Evolutionary conservation across 208 protist species (phyloP).

Genomic region (Endotrypanum monterogeii): DNA sequence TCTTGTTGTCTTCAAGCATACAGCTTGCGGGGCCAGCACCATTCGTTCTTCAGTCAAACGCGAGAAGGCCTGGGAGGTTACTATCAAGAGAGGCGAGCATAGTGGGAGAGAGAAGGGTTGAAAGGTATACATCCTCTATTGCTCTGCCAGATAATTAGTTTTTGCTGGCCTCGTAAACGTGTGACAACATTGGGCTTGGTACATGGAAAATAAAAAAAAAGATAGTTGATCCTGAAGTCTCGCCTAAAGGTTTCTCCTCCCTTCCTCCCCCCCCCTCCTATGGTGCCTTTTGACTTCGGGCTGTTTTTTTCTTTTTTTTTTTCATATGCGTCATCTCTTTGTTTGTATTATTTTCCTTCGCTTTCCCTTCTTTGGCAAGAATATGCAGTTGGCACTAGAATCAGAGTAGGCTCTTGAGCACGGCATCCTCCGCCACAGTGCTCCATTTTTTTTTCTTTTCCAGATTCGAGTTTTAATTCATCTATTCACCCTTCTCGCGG

Average conservation of each 20-base stretch:
- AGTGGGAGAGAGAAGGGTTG: not conserved
- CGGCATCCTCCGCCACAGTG: not conserved
- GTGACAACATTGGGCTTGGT: not conserved
- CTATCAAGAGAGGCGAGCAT: not conserved
- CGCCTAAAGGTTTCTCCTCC: not conserved
- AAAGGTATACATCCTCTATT: not conserved
- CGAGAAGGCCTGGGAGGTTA: not conserved
- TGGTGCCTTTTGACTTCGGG: not conserved
- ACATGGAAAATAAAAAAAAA: conserved; percentile 2
- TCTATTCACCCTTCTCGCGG: not conserved
- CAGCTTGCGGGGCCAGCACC: no score
- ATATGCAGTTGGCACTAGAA: not conserved
- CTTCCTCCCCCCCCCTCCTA: not conserved
- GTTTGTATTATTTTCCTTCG: not conserved
- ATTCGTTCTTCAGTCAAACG: not conserved
- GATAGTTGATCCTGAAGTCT: not conserved
- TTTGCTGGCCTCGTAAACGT: not conserved
- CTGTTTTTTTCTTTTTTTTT: no score
- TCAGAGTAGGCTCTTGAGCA: not conserved
- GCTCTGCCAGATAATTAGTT: not conserved
- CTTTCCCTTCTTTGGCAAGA: no score
- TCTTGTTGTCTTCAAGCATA: no score
- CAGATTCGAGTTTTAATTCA: not conserved
- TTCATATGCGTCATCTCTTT: not conserved
- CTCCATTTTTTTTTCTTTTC: not conserved